Conservation (phyloP, 2,329 filamentous ascomycete species). For the Aspergillus calidoustus region DNA sequence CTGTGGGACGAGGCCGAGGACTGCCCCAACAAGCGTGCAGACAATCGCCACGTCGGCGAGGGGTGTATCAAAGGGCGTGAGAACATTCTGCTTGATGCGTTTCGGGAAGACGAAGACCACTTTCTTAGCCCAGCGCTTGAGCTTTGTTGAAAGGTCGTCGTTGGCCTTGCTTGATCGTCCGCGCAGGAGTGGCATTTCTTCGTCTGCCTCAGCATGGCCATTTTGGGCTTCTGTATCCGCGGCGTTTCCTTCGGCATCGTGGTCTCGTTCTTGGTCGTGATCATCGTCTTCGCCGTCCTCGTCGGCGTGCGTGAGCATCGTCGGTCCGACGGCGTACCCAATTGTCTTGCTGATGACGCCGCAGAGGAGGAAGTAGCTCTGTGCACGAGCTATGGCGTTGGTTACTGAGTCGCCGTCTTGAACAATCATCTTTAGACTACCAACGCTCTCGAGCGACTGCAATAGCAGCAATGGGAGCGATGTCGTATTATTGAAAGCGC, state of each 20-base stretch:
- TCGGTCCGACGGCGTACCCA: conserved; percentile 67
- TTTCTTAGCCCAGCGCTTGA: neutral
- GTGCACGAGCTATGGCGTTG: conserved; percentile 61
- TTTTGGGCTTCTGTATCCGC: conserved; percentile 23
- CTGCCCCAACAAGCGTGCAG: conserved; percentile 61
- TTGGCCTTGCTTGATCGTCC: conserved; percentile 29
- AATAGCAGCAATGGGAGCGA: conserved; percentile 58
- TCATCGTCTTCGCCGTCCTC: conserved; percentile 33
- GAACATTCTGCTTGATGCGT: conserved; percentile 35
- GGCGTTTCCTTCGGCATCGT: neutral
- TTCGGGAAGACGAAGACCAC: conserved; percentile 38
- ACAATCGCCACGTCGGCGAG: conserved; percentile 68
- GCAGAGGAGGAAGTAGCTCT: conserved; percentile 70
- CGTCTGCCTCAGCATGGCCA: conserved; percentile 38
- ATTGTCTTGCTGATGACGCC: conserved; percentile 66
- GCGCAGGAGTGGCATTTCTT: conserved; percentile 59
- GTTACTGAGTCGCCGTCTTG: conserved; percentile 48
- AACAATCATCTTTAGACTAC: conserved; percentile 58
- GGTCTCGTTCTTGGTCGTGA: conserved; percentile 30
- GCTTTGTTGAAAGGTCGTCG: conserved; percentile 13
- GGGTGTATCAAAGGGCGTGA: conserved; percentile 47
- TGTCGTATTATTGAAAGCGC: conserved; percentile 64
- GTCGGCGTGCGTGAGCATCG: conserved; percentile 54
- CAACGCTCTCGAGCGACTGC: conserved; percentile 59
- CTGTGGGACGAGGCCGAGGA: conserved; percentile 64